A percentile compares a stretch with the other conserved stretches of the same genome.
phyloP scores from a whole-genome alignment of 768 basidiomycete species.

The Termitomyces sp. region DNA sequence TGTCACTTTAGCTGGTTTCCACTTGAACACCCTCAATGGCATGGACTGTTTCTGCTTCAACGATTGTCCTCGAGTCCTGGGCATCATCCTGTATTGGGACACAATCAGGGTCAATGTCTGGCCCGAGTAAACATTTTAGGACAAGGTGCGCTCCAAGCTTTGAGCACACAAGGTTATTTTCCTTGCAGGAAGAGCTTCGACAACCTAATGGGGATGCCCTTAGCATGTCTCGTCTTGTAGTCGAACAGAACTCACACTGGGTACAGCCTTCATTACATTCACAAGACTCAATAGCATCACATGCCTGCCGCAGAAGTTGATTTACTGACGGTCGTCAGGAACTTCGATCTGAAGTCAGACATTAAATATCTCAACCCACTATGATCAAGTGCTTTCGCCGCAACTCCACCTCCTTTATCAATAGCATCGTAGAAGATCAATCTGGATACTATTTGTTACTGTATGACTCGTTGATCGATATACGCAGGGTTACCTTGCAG shows the following conservation, averaged over 20 bases:
- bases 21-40: slow-evolving; percentile 38
- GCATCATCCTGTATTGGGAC: slow-evolving; percentile 28
- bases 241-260: slow-evolving; percentile 41
- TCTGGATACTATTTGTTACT: slow-evolving; percentile 32
- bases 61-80: slow-evolving; percentile 41
- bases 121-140: slow-evolving; percentile 52
- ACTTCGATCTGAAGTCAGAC: background rate
- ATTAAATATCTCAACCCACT: slow-evolving; percentile 35
- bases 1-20: slow-evolving; percentile 23
- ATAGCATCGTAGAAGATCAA: slow-evolving; percentile 76
- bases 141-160: slow-evolving; percentile 72
- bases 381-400: slow-evolving; percentile 79
- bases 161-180: slow-evolving; percentile 66
- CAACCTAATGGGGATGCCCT: slow-evolving; percentile 42
- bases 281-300: slow-evolving; percentile 52
- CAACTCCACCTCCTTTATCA: slow-evolving; percentile 65
- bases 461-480: background rate
- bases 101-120: slow-evolving; percentile 30
- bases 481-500: slow-evolving; percentile 48
- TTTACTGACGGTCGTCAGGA: slow-evolving; percentile 31
- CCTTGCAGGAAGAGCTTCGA: slow-evolving; percentile 57
- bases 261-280: slow-evolving; percentile 65
- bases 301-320: slow-evolving; percentile 55
- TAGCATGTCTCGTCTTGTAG: background rate
- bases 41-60: slow-evolving; percentile 45